Conservation (phyloP, 768 basidiomycete species). For the Suillus clintonianus region DNA sequence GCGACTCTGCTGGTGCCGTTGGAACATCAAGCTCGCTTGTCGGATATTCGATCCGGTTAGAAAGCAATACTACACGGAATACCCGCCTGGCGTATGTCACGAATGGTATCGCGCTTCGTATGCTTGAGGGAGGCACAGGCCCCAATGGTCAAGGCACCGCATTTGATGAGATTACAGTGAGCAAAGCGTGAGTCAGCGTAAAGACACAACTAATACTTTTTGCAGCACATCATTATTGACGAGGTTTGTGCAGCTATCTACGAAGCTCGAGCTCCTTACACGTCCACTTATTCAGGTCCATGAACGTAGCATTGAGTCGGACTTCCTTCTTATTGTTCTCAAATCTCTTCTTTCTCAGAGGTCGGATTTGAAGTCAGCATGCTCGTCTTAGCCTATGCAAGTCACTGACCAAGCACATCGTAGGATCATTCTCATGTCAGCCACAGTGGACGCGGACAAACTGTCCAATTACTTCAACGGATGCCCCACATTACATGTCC, state of each 20-base stretch:
- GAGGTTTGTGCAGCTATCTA: slow-evolving; percentile 53
- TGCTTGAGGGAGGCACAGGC: slow-evolving; percentile 88
- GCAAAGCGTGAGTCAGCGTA: slow-evolving; percentile 16
- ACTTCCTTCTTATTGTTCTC: slow-evolving; percentile 93
- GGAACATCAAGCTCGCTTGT: slow-evolving; percentile 81
- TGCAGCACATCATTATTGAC: slow-evolving; percentile 91
- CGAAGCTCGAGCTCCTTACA: neutral
- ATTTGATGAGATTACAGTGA: slow-evolving; percentile 93
- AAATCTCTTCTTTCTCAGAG: slow-evolving; percentile 78
- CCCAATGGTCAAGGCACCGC: slow-evolving; percentile 71
- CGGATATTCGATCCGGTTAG: slow-evolving; percentile 92
- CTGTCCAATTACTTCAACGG: slow-evolving; percentile 87
- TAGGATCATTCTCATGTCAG: slow-evolving; percentile 95
- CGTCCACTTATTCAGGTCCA: slow-evolving; percentile 60
- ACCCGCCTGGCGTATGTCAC: slow-evolving; percentile 86
- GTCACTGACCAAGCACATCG: slow-evolving; percentile 7
- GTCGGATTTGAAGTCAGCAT: slow-evolving; percentile 76
- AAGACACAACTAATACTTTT: slow-evolving; percentile 3
- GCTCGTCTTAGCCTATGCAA: neutral
- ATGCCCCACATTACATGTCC: slow-evolving; percentile 82
- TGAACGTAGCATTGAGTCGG: slow-evolving; percentile 95
- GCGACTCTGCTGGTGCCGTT: slow-evolving; percentile 76
- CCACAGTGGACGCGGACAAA: slow-evolving; percentile 91
- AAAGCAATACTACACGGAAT: slow-evolving; percentile 78
- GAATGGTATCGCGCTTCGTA: slow-evolving; percentile 92